Percentiles rank a stretch among this genome's conserved stretches.
These are phyloP conservation scores for Phytophthora ohioensis DNA, from an alignment of 352 stramenopile genomes.

Conservation along the genomic window DNA sequence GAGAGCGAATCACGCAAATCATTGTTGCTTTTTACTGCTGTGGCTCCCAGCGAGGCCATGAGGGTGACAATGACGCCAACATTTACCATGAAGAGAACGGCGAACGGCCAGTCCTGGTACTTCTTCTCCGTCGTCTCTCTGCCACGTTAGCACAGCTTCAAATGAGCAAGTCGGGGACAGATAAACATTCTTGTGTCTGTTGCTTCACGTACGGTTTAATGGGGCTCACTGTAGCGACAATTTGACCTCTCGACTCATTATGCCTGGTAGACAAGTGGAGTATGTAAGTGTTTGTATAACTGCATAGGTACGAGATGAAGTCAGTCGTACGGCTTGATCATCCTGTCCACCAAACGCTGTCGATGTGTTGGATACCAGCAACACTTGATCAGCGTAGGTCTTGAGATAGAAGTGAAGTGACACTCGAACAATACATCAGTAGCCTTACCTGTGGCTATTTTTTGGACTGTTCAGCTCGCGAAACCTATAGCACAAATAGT, in stretches of 20 bases:
- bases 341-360: not conserved
- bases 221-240: slow-evolving; percentile 2
- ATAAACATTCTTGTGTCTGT: not conserved
- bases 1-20: slow-evolving; percentile 2
- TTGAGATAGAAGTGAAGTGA: not conserved
- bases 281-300: not conserved
- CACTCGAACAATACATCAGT: no score
- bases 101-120: slow-evolving; percentile 77
- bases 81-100: slow-evolving; percentile 72
- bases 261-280: not conserved
- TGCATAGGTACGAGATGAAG: not conserved
- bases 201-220: slow-evolving; percentile 14
- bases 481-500: not conserved
- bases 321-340: slow-evolving; percentile 10
- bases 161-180: not conserved
- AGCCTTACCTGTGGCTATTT: not conserved
- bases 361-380: no score
- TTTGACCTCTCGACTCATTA: not conserved
- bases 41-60: not conserved
- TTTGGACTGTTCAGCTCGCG: not conserved
- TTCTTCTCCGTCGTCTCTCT: slow-evolving; percentile 1
- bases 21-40: not conserved
- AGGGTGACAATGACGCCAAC: slow-evolving; percentile 29
- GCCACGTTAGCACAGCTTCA: not conserved
- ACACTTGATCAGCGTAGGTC: no score